These are phyloP conservation scores for Claviceps capensis DNA, from an alignment of 2,329 filamentous ascomycete genomes.

Conservation along the genomic window DNA sequence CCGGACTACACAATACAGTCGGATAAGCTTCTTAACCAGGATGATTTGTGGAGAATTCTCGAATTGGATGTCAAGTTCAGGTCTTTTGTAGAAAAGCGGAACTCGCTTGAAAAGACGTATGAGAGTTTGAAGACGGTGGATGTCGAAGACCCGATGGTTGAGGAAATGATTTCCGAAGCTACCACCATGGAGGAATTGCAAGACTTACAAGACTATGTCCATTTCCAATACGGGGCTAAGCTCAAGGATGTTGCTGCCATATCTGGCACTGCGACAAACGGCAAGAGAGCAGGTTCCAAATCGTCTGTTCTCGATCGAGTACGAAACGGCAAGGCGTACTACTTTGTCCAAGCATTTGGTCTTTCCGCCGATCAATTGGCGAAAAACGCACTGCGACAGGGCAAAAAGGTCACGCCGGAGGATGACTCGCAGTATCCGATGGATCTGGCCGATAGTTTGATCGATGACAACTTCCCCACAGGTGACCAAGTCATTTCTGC, in stretches of 20 bases:
- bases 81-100: conserved; percentile 82
- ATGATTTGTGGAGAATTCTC: conserved; percentile 88
- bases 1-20: conserved; percentile 63
- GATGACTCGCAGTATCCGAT: conserved; percentile 69
- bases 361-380: conserved; percentile 82
- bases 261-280: conserved; percentile 48
- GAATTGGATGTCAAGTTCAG: conserved; percentile 93
- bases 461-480: conserved; percentile 61
- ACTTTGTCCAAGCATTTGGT: conserved; percentile 77
- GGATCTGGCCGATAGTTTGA: conserved; percentile 70
- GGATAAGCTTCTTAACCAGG: conserved; percentile 81
- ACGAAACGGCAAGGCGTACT: conserved; percentile 64
- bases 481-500: conserved; percentile 62
- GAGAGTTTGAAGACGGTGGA: conserved; percentile 54
- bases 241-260: conserved; percentile 65
- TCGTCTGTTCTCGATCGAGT: conserved; percentile 74
- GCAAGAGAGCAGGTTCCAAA: conserved; percentile 71
- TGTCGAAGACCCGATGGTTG: conserved; percentile 60
- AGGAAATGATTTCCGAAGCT: conserved; percentile 68
- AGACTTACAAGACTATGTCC: conserved; percentile 89
- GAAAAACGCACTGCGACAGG: conserved; percentile 67
- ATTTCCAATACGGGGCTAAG: conserved; percentile 80
- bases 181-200: conserved; percentile 90
- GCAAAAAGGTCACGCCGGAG: conserved; percentile 69
- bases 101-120: conserved; percentile 66